Evolutionary conservation across 192 early-diverging fungal species (phyloP).

Genomic region (Coemansia sp.): DNA sequence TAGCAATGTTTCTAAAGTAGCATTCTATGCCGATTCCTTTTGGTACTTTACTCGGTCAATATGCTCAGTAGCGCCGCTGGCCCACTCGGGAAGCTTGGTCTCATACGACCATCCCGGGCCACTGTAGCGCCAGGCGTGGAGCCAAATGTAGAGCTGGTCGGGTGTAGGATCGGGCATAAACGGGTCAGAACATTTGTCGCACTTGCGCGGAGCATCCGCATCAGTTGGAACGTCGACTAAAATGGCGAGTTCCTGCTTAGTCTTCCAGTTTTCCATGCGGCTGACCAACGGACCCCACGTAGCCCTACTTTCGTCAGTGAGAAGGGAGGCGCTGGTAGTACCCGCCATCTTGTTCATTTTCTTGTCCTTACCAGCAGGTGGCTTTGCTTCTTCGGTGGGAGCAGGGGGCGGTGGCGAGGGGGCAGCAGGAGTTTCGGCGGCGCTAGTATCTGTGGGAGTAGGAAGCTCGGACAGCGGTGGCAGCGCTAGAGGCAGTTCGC

Average conservation of each 20-base stretch:
- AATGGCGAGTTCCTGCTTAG: slow-evolving; percentile 25
- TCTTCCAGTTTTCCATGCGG: slow-evolving; percentile 43
- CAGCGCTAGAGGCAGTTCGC: slow-evolving; percentile 8
- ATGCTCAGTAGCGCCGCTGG: slow-evolving; percentile 53
- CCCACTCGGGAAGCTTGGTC: slow-evolving; percentile 81
- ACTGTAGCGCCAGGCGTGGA: slow-evolving; percentile 87
- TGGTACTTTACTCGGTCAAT: slow-evolving; percentile 37
- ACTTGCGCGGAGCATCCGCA: slow-evolving; percentile 30
- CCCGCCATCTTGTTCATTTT: slow-evolving; percentile 18
- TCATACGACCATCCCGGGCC: slow-evolving; percentile 75
- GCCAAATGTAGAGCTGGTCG: slow-evolving; percentile 80
- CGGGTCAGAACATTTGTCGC: slow-evolving; percentile 60
- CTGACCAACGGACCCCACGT: slow-evolving; percentile 23
- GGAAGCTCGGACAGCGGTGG: background rate
- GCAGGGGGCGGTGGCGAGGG: background rate
- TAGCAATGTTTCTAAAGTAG: background rate
- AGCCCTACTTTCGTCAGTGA: slow-evolving; percentile 4
- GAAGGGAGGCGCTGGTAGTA: slow-evolving; percentile 1
- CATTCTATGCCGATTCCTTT: background rate
- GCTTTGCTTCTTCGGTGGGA: background rate
- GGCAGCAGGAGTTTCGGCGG: background rate
- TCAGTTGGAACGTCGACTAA: slow-evolving; percentile 15
- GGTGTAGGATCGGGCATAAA: slow-evolving; percentile 66
- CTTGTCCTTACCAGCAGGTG: background rate
- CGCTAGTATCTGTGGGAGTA: background rate